Evolutionary conservation across 495 filamentous ascomycete genomes (phyloP), one percentile per base, ranked within the genome.

Genomic region (Hypoxylon fragiforme): DNA sequence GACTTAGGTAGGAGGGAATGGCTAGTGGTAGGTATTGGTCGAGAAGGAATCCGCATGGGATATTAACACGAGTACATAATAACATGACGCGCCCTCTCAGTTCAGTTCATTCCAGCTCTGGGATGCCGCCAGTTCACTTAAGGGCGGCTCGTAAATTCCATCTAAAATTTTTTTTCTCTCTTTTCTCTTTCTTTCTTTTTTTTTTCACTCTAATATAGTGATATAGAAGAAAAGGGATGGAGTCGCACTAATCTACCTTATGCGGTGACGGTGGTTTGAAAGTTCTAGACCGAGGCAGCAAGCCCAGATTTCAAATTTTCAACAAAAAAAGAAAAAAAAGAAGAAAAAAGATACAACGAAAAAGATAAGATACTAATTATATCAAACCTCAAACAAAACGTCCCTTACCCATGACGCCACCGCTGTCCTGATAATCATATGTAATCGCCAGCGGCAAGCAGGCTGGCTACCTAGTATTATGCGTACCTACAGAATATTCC

Each of bases 401-500:
- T 4, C 24, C 24, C 4, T 28, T 4, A 34, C 15, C 47, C 51
- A 19, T 44, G 52, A 52, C 58, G 52, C 47, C 47, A 46, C 42
- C 37, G 35, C 36, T 60, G 20, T 60, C 51, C 47, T 51, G 49
- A 42, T 26, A 56, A 56, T 56, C 31, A 47, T 20, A 40, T 18
- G n/a, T n/a, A n/a, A n/a, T 20, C 37, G 28, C 20, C 50, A 41
- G 35, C 36, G 41, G 36, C 14, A 47, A 43, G 19, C 36, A n/a
- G n/a, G n/a, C n/a, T n/a, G n/a, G n/a, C n/a, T n/a, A n/a, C n/a
- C n/a, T n/a, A n/a, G n/a, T n/a, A n/a, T n/a, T n/a, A n/a, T n/a
- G n/a, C n/a, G n/a, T n/a, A 14, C 34, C 24, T 39, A 47, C 48
- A 62, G 52, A 62, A 62, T 62, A 36, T 62, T 62, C 58, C 20